Base-by-base conservation (phyloP, 306 rosid species). In the Macrotyloma uniflorum region DNA sequence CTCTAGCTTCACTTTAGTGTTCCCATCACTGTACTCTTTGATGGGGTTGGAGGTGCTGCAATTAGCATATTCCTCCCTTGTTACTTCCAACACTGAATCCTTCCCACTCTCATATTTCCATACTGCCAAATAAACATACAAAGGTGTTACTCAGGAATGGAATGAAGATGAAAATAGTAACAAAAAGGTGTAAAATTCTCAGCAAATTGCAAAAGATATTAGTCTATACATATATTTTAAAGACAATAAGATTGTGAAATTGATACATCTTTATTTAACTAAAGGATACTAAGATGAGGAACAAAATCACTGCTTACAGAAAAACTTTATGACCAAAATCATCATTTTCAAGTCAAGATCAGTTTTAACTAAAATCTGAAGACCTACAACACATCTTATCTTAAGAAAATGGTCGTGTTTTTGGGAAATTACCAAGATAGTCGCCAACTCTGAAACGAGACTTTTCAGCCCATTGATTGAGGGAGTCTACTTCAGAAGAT, bases 1-100 rank as follows among this genome's bases (percentile, higher is more conserved):
- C 20, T 83, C 86, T 4, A 93, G 89, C 86, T 83, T 74, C 78
- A 95, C 86, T 88, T 83, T 95, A 0, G 97, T 90, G 59, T 86
- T 80, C 38, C 91, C 97, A 36, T 88, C 98, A 16, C 67, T 87
- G 89, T 85, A 46, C 77, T 76, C 74, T 58, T 79, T 76, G 1
- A 86, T 80, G 10, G 99, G 94, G 64, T 67, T 83, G 0, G 89
- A 63, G 0, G 35, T 81, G 59, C 65, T 91, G 94, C 99, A 95
- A 67, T 65, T 78, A 2, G 11, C 78, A 54, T 91, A 95, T 51
- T 78, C 93, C 77, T 86, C 91, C 74, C 70, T 84, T n/a, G 23
- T 85, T 74, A 95, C 99, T 67, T 78, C 84, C 89, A 95, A 32
- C 6, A 95, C 98, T 0, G 98, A 93, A 85, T 95, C 99, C 77